A percentile compares a stretch with the other conserved stretches of the same genome.
Evolutionary conservation across 1,284 basidiomycete species (phyloP).

Genomic region (Marasmius oreades): DNA sequence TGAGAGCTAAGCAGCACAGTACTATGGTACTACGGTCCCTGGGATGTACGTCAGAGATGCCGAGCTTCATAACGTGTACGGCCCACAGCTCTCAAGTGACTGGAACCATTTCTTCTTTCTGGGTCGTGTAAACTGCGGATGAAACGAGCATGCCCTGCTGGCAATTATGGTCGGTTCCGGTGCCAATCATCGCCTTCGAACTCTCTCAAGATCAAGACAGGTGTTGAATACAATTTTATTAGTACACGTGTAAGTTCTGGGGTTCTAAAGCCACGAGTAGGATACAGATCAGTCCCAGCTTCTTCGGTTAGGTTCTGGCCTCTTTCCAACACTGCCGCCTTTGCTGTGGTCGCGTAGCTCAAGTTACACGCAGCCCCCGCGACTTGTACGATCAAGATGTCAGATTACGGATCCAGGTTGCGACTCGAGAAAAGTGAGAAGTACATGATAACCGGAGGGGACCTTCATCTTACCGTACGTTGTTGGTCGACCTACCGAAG

Average conservation of each 20-base stretch:
- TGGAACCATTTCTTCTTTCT: no score
- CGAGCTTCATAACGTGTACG: no score
- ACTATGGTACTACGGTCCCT: no score
- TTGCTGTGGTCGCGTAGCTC: neutral
- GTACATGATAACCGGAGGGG: conserved; percentile 53
- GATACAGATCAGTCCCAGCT: conserved; percentile 5
- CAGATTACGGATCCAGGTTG: conserved; percentile 16
- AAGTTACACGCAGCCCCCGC: conserved; percentile 22
- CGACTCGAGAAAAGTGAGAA: conserved; percentile 29
- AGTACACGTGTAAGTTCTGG: neutral
- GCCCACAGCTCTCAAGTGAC: no score
- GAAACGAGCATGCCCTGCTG: no score
- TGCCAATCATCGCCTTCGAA: no score
- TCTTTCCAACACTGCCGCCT: conserved; percentile 10
- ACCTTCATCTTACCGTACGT: conserved; percentile 52
- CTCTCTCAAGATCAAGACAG: no score
- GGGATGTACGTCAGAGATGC: no score
- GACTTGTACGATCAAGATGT: conserved; percentile 20
- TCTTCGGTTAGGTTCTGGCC: conserved; percentile 19
- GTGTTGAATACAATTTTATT: no score
- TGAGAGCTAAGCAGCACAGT: no score
- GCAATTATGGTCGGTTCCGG: no score
- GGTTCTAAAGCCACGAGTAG: conserved; percentile 2
- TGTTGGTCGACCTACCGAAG: neutral
- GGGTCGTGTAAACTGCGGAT: no score